Evolutionary conservation across 2,329 filamentous ascomycete species (phyloP), one percentile per base, ranked within the genome.

Genomic region (Curvularia sp.): DNA sequence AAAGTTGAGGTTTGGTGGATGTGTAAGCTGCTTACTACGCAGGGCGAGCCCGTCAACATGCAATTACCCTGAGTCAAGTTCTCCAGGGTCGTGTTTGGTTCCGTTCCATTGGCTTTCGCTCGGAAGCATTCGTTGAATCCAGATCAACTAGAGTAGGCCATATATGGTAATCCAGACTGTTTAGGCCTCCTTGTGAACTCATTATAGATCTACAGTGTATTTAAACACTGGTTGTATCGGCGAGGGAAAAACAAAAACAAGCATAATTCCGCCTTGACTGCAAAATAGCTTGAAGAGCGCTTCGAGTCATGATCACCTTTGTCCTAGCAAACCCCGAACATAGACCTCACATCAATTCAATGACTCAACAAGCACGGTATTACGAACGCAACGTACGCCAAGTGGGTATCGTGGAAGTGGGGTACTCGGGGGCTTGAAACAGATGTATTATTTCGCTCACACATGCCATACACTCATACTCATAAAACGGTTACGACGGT

Each of bases 21-120:
- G n/a, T 30, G 43, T 46, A 46, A 46, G 43, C 43, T 19, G 43
- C 43, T 46, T 46, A 46, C 8, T 46, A 46, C n/a, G 25, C 43
- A 13, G 43, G 4, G 9, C 18, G 4, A 28, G 5, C 5, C n/a
- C 27, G 10, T n/a, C 13, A 30, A 30, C 18, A 4, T 21, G 25
- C 43, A 46, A 19, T 12, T 21, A 21, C 18, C 18, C 27, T 19
- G 27, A 46, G 18, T 32, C 43, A 30, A 10, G 10, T 13, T 19
- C 27, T 30, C n/a, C 5, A 46, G 27, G 5, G 27, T 30, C 27
- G 19, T 10, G 12, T 42, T 23, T 15, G 12, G 21, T 23, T 42
- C 7, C 18, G n/a, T 36, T 13, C n/a, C n/a, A 36, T 36, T 18
- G n/a, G 15, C 6, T 36, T 27, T 36, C 34, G 5, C 15, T 36